Base-by-base conservation (phyloP, 2,329 filamentous ascomycete species). In the Shiraia bambusicola region DNA sequence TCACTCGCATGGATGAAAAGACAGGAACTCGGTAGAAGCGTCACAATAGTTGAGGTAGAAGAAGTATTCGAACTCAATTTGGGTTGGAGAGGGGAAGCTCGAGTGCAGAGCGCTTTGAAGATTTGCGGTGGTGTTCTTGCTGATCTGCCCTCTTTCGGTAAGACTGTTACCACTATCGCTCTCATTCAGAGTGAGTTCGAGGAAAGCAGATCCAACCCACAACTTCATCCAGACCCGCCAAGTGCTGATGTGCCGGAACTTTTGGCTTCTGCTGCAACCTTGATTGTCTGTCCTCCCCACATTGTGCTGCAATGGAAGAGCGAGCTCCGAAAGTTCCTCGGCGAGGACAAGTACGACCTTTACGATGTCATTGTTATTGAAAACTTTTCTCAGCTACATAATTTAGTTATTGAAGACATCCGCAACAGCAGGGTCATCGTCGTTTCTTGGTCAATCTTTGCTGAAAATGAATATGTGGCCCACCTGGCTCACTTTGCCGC, bases 81-180 rank as follows among this genome's bases (percentile, higher is more conserved):
- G 22, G 72, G 75, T 9, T 85, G 80, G 78, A 75, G 78, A 42
- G 73, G 75, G 2, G 82, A 84, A 58, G 80, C 71, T 1, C 66
- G 62, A n/a, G 76, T 74, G n/a, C 52, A 72, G 44, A 59, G 69
- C 26, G 16, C 61, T n/a, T 34, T 70, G 37, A 26, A 45, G 24
- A 47, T 83, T 28, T 74, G 73, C 13, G 83, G 83, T 10, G 83
- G 83, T 4, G 72, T 86, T 13, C 69, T 85, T 25, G 82, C 82
- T 2, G 81, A 85, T 54, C 73, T 80, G 31, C 81, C 84, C 25
- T 82, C 80, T 0, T 86, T 83, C 55, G 84, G 84, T 0, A 87
- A 87, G 54, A 87, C 83, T 0, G 76, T 81, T 1, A 76, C 78
- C 0, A 76, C 75, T 2, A 69, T 86, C 10, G 81, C 73, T 1